These are phyloP conservation scores for Auricularia cornea DNA, from an alignment of 768 basidiomycete genomes.

Conservation along the genomic window DNA sequence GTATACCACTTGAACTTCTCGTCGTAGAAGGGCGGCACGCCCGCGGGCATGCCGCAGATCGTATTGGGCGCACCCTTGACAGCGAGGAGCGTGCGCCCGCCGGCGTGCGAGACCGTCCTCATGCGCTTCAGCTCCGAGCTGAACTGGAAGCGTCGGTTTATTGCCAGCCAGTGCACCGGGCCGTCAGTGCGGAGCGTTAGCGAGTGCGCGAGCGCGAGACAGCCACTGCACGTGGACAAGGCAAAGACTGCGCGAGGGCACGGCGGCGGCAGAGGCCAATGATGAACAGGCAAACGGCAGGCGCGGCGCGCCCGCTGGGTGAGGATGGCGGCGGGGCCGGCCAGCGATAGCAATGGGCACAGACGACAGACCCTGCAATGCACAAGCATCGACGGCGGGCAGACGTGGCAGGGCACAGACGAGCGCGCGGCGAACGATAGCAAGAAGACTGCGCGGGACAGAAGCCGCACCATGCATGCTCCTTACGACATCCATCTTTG, in stretches of 20 bases:
- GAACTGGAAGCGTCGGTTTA: slow-evolving; percentile 94
- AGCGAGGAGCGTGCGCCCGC: slow-evolving; percentile 52
- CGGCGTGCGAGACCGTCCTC: slow-evolving; percentile 74
- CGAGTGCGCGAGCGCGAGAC: neutral
- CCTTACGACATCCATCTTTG: slow-evolving; percentile 37
- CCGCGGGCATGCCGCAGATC: slow-evolving; percentile 74
- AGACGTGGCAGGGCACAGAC: neutral
- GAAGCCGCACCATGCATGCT: neutral
- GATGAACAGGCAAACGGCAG: no score
- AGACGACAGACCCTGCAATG: no score
- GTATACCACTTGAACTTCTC: slow-evolving; percentile 94
- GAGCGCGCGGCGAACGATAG: neutral
- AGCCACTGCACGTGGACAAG: neutral
- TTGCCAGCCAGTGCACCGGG: slow-evolving; percentile 39
- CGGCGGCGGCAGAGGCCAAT: no score
- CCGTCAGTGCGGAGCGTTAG: slow-evolving; percentile 8
- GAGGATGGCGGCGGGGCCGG: no score
- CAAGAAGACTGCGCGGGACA: no score
- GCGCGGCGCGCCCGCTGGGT: no score
- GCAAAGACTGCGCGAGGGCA: no score
- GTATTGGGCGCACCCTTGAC: slow-evolving; percentile 99
- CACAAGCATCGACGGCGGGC: no score
- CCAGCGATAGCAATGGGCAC: no score
- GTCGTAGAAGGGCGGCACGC: slow-evolving; percentile 75
- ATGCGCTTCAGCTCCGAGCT: slow-evolving; percentile 96